phyloP scores from a whole-genome alignment of 2,329 filamentous ascomycete genomes.

The Scedosporium dehoogii region DNA sequence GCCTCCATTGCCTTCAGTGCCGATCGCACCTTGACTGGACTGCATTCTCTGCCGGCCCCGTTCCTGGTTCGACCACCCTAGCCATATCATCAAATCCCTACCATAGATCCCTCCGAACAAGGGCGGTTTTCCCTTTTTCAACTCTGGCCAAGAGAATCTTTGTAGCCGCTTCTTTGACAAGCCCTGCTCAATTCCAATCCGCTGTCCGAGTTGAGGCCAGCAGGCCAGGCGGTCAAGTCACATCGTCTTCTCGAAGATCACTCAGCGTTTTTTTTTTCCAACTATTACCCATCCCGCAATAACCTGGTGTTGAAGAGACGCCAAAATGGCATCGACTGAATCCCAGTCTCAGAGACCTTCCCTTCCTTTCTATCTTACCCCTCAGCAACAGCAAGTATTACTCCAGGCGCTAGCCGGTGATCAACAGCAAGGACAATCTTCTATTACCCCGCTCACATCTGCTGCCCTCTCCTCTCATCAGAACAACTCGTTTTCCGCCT shows the following conservation, averaged over 20 bases:
- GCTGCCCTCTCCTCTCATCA: slow-evolving; percentile 33
- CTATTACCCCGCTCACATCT: slow-evolving; percentile 21
- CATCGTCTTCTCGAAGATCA: neutral
- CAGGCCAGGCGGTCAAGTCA: neutral
- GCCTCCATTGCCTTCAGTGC: slow-evolving; percentile 2
- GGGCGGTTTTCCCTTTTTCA: neutral
- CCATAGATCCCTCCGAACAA: no score
- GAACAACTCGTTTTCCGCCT: slow-evolving; percentile 38
- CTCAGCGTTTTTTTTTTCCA: slow-evolving; percentile 4
- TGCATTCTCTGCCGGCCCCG: neutral
- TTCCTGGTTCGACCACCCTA: neutral
- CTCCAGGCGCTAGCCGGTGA: slow-evolving; percentile 70
- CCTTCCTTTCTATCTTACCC: slow-evolving; percentile 58
- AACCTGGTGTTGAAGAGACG: slow-evolving; percentile 12
- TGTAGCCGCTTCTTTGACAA: neutral
- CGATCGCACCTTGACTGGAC: neutral
- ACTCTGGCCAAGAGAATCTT: neutral
- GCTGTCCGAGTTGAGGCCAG: neutral
- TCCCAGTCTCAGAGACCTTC: slow-evolving; percentile 25
- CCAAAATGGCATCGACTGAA: slow-evolving; percentile 39
- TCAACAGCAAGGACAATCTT: slow-evolving; percentile 24
- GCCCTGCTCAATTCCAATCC: neutral
- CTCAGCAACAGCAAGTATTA: slow-evolving; percentile 66
- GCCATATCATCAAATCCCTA: no score
- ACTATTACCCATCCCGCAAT: slow-evolving; percentile 6